Conservation (phyloP, 306 rosid genomes). For the Acacia acuminata region DNA sequence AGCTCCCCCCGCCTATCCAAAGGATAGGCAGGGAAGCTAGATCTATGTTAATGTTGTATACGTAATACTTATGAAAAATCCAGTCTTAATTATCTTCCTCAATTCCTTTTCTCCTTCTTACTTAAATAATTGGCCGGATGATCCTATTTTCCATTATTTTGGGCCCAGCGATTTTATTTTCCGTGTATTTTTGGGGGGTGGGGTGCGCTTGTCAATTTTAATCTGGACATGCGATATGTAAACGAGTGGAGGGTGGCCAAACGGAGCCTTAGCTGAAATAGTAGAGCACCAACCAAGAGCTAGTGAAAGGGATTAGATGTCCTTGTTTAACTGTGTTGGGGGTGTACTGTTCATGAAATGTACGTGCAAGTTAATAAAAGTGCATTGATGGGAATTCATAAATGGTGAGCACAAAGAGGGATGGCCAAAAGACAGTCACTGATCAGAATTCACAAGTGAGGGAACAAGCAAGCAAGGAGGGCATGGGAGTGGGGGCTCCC, state of each 20-base stretch:
- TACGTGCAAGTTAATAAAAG: slow-evolving; percentile 7
- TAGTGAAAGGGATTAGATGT: not conserved
- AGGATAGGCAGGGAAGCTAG: too few relatives aligned
- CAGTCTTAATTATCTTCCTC: too few relatives aligned
- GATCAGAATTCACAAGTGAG: slow-evolving; percentile 32
- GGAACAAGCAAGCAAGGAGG: slow-evolving; percentile 41
- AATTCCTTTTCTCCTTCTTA: too few relatives aligned
- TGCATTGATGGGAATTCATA: slow-evolving; percentile 27
- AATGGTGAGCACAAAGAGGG: slow-evolving; percentile 7
- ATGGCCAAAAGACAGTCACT: slow-evolving; percentile 32
- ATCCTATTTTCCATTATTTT: too few relatives aligned
- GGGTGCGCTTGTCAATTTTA: not conserved
- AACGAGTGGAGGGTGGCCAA: not conserved
- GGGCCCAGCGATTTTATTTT: not conserved
- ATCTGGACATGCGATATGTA: not conserved
- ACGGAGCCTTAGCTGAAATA: not conserved
- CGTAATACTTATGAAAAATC: not conserved
- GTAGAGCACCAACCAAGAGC: not conserved
- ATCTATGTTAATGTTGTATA: not conserved
- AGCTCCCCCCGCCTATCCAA: too few relatives aligned
- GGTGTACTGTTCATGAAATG: slow-evolving; percentile 4
- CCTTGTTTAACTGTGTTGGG: slow-evolving; percentile 21
- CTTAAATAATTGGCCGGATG: too few relatives aligned
- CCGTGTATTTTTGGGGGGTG: too few relatives aligned
- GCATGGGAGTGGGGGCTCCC: slow-evolving; percentile 38